phyloP scores from a whole-genome alignment of 768 basidiomycete species.

The Naganishia onofrii region DNA sequence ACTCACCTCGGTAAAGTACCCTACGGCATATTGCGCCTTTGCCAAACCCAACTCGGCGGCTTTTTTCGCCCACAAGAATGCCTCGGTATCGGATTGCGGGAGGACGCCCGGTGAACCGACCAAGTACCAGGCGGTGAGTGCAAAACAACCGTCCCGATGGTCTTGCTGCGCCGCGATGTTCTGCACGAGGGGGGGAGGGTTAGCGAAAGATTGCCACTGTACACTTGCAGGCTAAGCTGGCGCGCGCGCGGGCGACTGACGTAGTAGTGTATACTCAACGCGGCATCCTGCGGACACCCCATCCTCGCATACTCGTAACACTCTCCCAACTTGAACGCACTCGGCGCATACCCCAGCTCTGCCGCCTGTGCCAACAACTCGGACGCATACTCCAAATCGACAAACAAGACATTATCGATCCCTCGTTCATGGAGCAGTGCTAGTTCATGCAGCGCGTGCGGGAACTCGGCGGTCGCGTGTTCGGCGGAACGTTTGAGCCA shows the following conservation, averaged over 20 bases:
- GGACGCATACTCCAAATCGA: constrained; percentile 90
- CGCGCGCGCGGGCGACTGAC: no score
- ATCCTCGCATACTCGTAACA: constrained; percentile 99
- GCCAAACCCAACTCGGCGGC: constrained; percentile 86
- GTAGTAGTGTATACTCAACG: constrained; percentile 97
- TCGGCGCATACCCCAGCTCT: constrained; percentile 93
- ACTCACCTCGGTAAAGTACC: constrained; percentile 85
- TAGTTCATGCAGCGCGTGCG: constrained; percentile 91
- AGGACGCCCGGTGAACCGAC: constrained; percentile 96
- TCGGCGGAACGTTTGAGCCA: constrained; percentile 98
- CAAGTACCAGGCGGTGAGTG: constrained; percentile 97
- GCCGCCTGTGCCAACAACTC: constrained; percentile 92
- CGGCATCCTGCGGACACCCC: constrained; percentile 95
- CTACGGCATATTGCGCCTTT: constrained; percentile 97
- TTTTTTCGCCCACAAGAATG: constrained; percentile 93
- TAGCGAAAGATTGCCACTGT: no score
- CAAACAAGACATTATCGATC: constrained; percentile 95
- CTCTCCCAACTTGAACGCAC: constrained; percentile 91
- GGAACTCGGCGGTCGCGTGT: constrained; percentile 80
- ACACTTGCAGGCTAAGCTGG: no score
- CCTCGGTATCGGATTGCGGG: constrained; percentile 97
- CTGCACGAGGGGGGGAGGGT: constrained; percentile 52
- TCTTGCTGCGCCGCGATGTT: constrained; percentile 97
- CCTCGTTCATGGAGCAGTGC: constrained; percentile 93
- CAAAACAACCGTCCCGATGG: constrained; percentile 96